A percentile compares a stretch with the other conserved stretches of the same genome.
These are phyloP conservation scores for Keithomyces neogunnii DNA, from an alignment of 2,329 filamentous ascomycete genomes.

Conservation along the genomic window DNA sequence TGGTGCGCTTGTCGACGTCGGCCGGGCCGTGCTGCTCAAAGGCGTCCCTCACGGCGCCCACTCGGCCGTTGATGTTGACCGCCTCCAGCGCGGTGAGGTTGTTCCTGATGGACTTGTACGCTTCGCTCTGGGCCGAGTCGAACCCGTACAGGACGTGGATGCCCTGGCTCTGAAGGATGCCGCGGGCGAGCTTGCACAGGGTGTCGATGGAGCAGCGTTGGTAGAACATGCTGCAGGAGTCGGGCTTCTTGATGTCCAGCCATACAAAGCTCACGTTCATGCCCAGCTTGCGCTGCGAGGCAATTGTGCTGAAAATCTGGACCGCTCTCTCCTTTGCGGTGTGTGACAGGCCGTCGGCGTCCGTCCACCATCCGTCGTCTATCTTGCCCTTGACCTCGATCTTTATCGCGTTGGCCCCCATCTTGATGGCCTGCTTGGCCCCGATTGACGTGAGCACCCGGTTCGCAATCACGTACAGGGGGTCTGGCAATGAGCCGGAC, in stretches of 20 bases:
- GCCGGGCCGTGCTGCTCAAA: background rate
- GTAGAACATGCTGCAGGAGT: background rate
- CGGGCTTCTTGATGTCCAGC: constrained; percentile 8
- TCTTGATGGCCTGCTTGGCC: constrained; percentile 1
- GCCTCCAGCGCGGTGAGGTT: constrained; percentile 6
- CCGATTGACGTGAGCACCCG: background rate
- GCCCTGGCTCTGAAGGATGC: constrained; percentile 1
- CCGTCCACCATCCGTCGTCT: constrained; percentile 5
- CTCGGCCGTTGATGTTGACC: constrained; percentile 1
- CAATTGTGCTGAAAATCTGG: constrained; percentile 1
- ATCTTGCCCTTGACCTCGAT: constrained; percentile 3
- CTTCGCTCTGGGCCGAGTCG: background rate
- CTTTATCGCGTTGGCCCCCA: constrained; percentile 9
- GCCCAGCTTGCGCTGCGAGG: background rate
- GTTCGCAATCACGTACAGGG: constrained; percentile 9
- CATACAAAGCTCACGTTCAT: constrained; percentile 8
- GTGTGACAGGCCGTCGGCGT: background rate
- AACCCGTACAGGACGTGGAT: constrained; percentile 8
- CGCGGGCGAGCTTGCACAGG: constrained; percentile 2
- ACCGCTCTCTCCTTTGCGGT: background rate
- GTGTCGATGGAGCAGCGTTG: background rate
- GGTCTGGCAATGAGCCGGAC: background rate
- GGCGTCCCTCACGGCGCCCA: background rate
- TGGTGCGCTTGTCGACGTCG: background rate
- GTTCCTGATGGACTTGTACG: background rate